Evolutionary conservation across 495 filamentous ascomycete species (phyloP).

Genomic region (Hypoxylon subgilvum): DNA sequence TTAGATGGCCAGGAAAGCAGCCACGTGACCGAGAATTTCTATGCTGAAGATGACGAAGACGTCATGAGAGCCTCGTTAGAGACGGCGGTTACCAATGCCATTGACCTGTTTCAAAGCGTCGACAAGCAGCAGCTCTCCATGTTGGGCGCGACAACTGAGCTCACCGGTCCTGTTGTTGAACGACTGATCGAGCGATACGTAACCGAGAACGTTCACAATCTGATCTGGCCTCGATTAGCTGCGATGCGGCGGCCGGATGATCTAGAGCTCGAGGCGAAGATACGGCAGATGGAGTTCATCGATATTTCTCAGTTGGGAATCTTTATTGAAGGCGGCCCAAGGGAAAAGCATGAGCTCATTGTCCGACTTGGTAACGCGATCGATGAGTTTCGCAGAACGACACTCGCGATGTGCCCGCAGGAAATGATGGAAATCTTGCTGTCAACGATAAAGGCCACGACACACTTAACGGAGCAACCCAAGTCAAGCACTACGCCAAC

Average conservation of each 20-base stretch:
- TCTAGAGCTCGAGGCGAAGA: conserved; percentile 86
- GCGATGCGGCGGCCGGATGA: conserved; percentile 80
- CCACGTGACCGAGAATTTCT: conserved; percentile 46
- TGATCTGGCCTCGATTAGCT: conserved; percentile 80
- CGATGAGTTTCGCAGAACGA: conserved; percentile 88
- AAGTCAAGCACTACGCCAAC: conserved; percentile 3
- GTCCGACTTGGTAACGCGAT: conserved; percentile 75
- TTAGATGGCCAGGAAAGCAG: conserved; percentile 29
- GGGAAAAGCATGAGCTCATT: conserved; percentile 74
- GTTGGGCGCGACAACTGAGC: conserved; percentile 88
- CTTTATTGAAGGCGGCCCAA: conserved; percentile 71
- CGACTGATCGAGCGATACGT: conserved; percentile 94
- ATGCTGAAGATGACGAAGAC: conserved; percentile 84
- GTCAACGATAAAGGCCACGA: conserved; percentile 83
- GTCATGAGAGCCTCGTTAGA: conserved; percentile 84
- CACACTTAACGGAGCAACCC: conserved; percentile 58
- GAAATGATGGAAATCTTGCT: conserved; percentile 92
- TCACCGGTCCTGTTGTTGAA: conserved; percentile 91
- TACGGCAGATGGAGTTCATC: conserved; percentile 89
- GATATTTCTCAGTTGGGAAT: conserved; percentile 96
- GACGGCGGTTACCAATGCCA: conserved; percentile 88
- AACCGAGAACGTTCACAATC: conserved; percentile 88
- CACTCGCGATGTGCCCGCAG: conserved; percentile 82
- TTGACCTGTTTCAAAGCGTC: conserved; percentile 92
- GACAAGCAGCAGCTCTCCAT: conserved; percentile 94